Base-by-base conservation (phyloP, 1,139 yeast species). In the Pichia sp. region DNA sequence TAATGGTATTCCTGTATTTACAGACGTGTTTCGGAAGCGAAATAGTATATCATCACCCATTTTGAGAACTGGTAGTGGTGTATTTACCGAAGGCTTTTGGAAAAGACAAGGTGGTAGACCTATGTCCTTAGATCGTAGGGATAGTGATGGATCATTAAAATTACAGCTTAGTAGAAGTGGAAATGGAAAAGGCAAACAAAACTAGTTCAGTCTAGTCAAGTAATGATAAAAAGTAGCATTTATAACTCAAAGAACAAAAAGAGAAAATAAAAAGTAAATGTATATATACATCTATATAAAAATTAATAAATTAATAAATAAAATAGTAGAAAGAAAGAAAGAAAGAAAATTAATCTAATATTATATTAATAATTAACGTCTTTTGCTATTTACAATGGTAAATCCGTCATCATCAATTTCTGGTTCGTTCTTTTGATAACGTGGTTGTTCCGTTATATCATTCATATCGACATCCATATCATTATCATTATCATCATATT, bases 351-450 rank as follows among this genome's bases (percentile, higher is more conserved):
- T 27, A n/a, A n/a, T n/a, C n/a, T n/a, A n/a, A n/a, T n/a, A n/a
- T n/a, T n/a, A n/a, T n/a, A n/a, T n/a, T n/a, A n/a, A n/a, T n/a
- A n/a, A n/a, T n/a, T 39, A 55, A 37, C 68, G 57, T 60, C 68
- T 68, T 58, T 74, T 81, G 58, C 74, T 80, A 57, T 82, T 87
- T 9, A 90, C 97, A 51, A 89, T 66, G 56, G 89, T 92, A 59
- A 90, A 90, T 2, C 97, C 97, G 61, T 90, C 97, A 30, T 90
- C 97, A 61, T 90, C 97, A 11, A 90, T 73, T 11, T 85, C 62
- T 8, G 96, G 96, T 25, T 73, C 77, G 26, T 67, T 66, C 27
- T 64, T 56, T 47, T 40, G 34, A 10, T 29, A 30, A 25, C 40
- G 39, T 6, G 31, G 43, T 8, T 36, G 35, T 5, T n/a, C n/a